A percentile compares a stretch with the other conserved stretches of the same genome.
phyloP scores from a whole-genome alignment of 306 rosid genomes.

The Amphicarpaea edgeworthii region DNA sequence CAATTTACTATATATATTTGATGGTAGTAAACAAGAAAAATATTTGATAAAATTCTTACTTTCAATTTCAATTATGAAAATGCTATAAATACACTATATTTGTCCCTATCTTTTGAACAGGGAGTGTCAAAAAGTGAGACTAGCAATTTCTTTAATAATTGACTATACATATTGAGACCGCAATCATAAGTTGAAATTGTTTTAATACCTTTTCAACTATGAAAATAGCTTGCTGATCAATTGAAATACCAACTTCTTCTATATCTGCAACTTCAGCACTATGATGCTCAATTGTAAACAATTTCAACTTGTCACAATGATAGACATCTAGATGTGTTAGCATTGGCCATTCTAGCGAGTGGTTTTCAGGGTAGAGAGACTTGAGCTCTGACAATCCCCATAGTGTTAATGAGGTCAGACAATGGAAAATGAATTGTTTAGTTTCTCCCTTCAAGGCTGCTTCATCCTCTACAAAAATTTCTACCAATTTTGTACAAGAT shows the following conservation, averaged over 20 bases:
- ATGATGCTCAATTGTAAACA: not conserved
- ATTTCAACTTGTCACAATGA: slow-evolving; percentile 12
- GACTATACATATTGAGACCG: not conserved
- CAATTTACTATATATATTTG: not conserved
- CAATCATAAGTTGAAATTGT: not conserved
- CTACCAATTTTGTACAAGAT: slow-evolving; percentile 29
- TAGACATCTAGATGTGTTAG: slow-evolving; percentile 7
- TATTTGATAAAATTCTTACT: not conserved
- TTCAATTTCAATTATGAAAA: not conserved
- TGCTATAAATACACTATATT: not conserved
- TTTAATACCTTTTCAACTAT: slow-evolving; percentile 9
- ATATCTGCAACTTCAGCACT: not conserved
- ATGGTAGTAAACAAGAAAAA: not conserved
- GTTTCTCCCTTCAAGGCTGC: not conserved
- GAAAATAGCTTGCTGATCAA: not conserved
- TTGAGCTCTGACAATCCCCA: slow-evolving; percentile 25
- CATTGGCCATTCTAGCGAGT: slow-evolving; percentile 1
- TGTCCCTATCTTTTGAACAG: not conserved
- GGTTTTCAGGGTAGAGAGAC: slow-evolving; percentile 3
- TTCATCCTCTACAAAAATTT: slow-evolving; percentile 32
- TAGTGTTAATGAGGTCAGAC: slow-evolving; percentile 4
- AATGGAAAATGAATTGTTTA: not conserved
- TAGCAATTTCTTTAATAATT: not conserved
- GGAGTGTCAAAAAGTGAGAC: not conserved
- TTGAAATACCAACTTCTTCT: not conserved